phyloP scores from a whole-genome alignment of 108 stramenopile species.

The Pseudonitzschia multistriata region DNA sequence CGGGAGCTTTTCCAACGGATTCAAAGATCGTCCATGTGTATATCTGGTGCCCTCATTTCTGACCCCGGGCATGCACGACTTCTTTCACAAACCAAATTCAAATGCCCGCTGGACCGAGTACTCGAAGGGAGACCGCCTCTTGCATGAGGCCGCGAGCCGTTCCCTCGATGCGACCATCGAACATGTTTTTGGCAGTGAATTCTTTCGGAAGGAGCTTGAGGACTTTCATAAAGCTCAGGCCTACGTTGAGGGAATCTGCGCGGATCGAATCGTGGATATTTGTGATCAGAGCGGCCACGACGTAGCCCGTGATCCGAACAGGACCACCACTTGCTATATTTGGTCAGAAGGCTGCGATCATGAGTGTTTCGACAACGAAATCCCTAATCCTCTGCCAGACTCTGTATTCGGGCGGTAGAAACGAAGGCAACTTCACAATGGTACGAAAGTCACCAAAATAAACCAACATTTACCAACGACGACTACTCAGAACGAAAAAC shows the following conservation, averaged over 20 bases:
- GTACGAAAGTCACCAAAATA: no score
- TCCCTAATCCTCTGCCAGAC: conserved; percentile 9
- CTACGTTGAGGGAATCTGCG: not conserved
- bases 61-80: conserved; percentile 26
- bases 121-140: conserved; percentile 34
- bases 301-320: not conserved
- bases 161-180: conserved; percentile 55
- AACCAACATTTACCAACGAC: no score
- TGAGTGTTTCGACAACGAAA: conserved; percentile 13
- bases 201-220: conserved; percentile 13
- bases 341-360: conserved; percentile 34
- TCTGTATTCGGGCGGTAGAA: no score
- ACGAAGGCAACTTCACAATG: no score
- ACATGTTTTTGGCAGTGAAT: conserved; percentile 28
- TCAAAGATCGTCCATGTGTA: conserved; percentile 16
- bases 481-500: no score
- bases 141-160: conserved; percentile 42
- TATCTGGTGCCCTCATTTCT: conserved; percentile 31
- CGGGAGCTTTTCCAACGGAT: conserved; percentile 14
- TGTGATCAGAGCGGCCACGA: conserved; percentile 2
- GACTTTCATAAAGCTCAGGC: conserved; percentile 5
- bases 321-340: conserved; percentile 26
- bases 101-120: conserved; percentile 18
- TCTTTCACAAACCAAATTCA: conserved; percentile 8
- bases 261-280: not conserved